These are phyloP conservation scores for Leishmania mexicana DNA, from an alignment of 208 protist genomes.

Conservation along the genomic window DNA sequence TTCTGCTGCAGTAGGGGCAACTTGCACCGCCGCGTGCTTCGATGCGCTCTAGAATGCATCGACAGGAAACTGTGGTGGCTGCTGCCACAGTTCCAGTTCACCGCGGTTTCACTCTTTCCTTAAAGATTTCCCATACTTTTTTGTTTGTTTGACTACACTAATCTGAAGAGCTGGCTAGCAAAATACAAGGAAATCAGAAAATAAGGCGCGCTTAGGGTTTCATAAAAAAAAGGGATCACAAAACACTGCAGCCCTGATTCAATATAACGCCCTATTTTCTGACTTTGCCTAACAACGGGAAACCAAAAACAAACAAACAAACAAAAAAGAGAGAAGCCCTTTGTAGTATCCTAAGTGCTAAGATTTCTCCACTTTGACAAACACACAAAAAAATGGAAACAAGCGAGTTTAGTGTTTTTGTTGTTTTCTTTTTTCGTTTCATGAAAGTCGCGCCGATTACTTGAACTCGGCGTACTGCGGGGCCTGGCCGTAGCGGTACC, in stretches of 20 bases:
- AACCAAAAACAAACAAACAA: slow-evolving; percentile 8
- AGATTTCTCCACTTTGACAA: slow-evolving; percentile 10
- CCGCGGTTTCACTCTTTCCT: neutral
- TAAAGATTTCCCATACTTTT: neutral
- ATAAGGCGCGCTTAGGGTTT: neutral
- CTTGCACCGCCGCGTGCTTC: neutral
- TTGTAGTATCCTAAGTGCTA: slow-evolving; percentile 25
- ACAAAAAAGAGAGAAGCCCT: slow-evolving; percentile 1
- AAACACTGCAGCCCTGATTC: neutral
- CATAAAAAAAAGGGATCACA: slow-evolving; percentile 1
- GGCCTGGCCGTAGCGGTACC: slow-evolving; percentile 89
- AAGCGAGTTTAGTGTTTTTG: slow-evolving; percentile 10
- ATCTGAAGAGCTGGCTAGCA: neutral
- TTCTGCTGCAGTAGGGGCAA: neutral
- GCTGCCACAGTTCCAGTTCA: neutral
- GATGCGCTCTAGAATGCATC: neutral
- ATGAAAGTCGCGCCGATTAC: slow-evolving; percentile 31
- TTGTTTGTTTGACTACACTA: slow-evolving; percentile 3
- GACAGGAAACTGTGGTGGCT: neutral
- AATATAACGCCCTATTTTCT: neutral
- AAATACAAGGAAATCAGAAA: slow-evolving; percentile 1
- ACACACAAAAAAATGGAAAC: slow-evolving; percentile 10
- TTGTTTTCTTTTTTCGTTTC: neutral
- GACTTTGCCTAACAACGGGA: neutral
- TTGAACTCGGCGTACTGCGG: slow-evolving; percentile 84